Base-by-base conservation (phyloP, 768 basidiomycete species). In the Russula foetens region DNA sequence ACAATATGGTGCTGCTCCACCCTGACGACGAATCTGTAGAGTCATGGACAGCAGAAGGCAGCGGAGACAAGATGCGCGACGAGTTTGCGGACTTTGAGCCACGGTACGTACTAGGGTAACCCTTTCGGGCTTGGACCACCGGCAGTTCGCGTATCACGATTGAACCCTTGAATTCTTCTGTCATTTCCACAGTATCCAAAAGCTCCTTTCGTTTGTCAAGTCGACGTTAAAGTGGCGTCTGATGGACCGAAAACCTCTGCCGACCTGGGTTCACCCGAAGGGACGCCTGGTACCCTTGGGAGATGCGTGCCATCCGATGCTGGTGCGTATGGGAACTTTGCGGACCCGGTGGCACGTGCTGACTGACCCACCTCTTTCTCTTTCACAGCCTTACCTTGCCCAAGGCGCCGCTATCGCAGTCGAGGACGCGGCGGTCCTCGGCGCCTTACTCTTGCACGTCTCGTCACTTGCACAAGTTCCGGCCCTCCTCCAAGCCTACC, bases 361-460 rank as follows among this genome's bases (percentile, higher is more conserved):
- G 31, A 15, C 38, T 38, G 6, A 7, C 12, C 7, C 26, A n/a
- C n/a, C n/a, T n/a, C n/a, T n/a, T n/a, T 19, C 11, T 7, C 26
- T n/a, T 19, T 9, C 23, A 7, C 53, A 74, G 73, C 76, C 76
- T 1, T 77, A 77, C 67, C 74, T 75, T 49, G 76, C 75, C 0
- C 75, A 77, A 58, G 76, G 76, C 24, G 75, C 75, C 1, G 75
- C 76, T 3, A 75, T 75, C 68, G 70, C 81, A 63, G 72, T 83
- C 43, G 82, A 83, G 67, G 82, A 81, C 63, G 77, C 75, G 0
- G 77, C 79, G 0, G 77, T 79, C 11, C 68, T 81, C 23, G 74
- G 73, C 17, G 69, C 75, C 56, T 74, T 84, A 15, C 75, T 85
- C 64, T 79, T 80, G 0, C 77, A 70, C 24, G 66, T 85, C 47